A percentile compares a stretch with the other conserved stretches of the same genome.
Conservation (phyloP, 2,329 filamentous ascomycete genomes). For the Pleoardoris graminearum region DNA sequence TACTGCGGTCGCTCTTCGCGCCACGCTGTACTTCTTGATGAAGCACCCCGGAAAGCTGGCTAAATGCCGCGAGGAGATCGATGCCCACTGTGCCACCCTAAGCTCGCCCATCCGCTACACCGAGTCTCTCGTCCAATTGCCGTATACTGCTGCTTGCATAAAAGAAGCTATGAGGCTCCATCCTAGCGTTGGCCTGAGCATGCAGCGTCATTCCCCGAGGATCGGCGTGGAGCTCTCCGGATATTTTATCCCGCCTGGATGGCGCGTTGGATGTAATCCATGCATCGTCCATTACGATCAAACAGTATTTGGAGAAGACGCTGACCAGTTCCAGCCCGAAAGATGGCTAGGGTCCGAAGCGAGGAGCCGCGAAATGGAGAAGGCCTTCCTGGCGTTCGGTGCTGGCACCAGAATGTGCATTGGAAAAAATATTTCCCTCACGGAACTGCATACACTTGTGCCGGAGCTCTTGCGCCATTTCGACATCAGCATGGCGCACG, state of each 20-base stretch:
- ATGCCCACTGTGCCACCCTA: slow-evolving; percentile 11
- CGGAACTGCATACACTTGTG: slow-evolving; percentile 20
- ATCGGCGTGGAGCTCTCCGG: slow-evolving; percentile 21
- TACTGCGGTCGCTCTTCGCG: slow-evolving; percentile 38
- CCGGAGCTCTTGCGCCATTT: slow-evolving; percentile 22
- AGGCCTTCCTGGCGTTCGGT: slow-evolving; percentile 20
- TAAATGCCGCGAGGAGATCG: slow-evolving; percentile 26
- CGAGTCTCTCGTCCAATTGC: slow-evolving; percentile 24
- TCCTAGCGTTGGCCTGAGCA: slow-evolving; percentile 24
- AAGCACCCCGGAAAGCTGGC: slow-evolving; percentile 30
- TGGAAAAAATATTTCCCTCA: slow-evolving; percentile 27
- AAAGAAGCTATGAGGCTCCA: slow-evolving; percentile 28
- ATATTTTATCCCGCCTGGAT: slow-evolving; percentile 41
- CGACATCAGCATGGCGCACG: slow-evolving; percentile 18
- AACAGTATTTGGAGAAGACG: slow-evolving; percentile 51
- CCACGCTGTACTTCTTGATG: slow-evolving; percentile 46
- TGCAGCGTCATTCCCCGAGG: slow-evolving; percentile 30
- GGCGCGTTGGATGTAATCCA: slow-evolving; percentile 41
- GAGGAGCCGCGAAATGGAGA: slow-evolving; percentile 22
- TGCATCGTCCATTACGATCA: slow-evolving; percentile 46
- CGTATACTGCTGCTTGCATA: slow-evolving; percentile 40
- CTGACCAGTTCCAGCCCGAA: slow-evolving; percentile 52
- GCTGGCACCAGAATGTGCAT: slow-evolving; percentile 27
- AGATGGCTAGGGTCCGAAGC: slow-evolving; percentile 49
- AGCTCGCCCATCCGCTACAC: slow-evolving; percentile 24